phyloP scores from a whole-genome alignment of 176 grass and related monocot species.

The Triticum timopheevii region DNA sequence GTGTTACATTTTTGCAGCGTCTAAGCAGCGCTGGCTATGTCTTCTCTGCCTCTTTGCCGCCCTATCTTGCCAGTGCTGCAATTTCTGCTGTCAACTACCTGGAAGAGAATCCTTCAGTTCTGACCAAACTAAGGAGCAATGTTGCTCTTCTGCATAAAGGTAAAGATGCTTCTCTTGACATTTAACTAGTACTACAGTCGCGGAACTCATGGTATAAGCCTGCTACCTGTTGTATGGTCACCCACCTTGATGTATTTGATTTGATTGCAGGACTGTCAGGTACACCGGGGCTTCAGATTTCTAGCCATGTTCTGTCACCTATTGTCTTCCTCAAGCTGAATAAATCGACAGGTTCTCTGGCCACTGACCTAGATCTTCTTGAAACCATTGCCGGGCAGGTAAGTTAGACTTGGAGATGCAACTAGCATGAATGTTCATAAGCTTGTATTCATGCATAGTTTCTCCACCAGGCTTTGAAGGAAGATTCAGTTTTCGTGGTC shows the following conservation, averaged over 20 bases:
- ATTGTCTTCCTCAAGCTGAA: constrained; percentile 78
- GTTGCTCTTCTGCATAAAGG: constrained; percentile 62
- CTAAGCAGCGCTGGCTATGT: constrained; percentile 91
- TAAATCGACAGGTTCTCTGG: constrained; percentile 58
- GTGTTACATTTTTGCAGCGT: constrained; percentile 55
- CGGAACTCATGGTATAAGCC: too few relatives aligned
- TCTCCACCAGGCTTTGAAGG: constrained; percentile 54
- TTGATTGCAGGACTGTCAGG: constrained; percentile 61
- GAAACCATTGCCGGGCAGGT: constrained; percentile 64
- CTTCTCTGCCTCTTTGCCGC: constrained; percentile 92
- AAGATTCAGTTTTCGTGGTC: constrained; percentile 86
- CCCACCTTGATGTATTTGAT: constrained; percentile 18
- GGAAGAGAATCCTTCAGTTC: constrained; percentile 77
- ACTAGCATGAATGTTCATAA: constrained; percentile 1
- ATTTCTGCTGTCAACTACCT: constrained; percentile 85
- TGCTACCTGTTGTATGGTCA: neutral
- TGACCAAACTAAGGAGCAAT: constrained; percentile 60
- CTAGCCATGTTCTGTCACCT: constrained; percentile 66
- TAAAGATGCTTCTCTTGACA: constrained; percentile 26
- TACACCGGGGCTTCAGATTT: constrained; percentile 61
- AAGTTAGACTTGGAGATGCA: constrained; percentile 26
- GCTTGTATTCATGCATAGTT: neutral
- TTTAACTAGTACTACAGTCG: neutral
- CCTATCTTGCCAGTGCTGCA: constrained; percentile 85
- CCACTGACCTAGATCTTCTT: constrained; percentile 58